Base-by-base conservation (phyloP, 108 stramenopile genomes). In the Cylindrotheca closterium region DNA sequence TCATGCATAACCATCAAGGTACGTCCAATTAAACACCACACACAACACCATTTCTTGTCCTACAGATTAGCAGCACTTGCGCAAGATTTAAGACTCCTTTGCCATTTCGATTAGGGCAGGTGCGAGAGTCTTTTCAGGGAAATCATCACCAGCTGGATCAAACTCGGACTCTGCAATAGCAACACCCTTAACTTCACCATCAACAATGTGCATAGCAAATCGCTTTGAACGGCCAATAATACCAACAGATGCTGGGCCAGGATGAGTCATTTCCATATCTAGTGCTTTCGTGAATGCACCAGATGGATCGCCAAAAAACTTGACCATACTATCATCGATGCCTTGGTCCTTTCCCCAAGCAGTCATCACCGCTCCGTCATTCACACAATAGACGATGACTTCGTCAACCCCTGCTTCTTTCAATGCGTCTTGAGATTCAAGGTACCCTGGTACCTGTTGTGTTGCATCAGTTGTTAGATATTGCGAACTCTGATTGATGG, bases 191-290 rank as follows among this genome's bases (percentile, higher is more conserved):
- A 89, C 71, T 1, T 77, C 83, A 18, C 81, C 81, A 51, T 89
- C 69, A 0, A 76, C 85, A 29, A 83, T 81, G 47, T 72, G 56
- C 74, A 84, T 80, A 21, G 88, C 88, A 52, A 69, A 80, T 29
- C 88, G 81, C 72, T 86, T 86, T 67, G 81, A 84, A 25, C 88
- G 83, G 33, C 82, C 83, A 24, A 86, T 82, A 30, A 86, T 77
- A 19, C 85, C 83, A n/a, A 78, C 71, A 25, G 31, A 45, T 12
- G 12, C 22, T 17, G 88, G 88, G 29, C 88, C 85, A 1, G 31
- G 34, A 69, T 80, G 62, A 31, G 83, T 84, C 48, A 89, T 30
- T 55, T 86, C 88, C 81, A 86, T 82, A 46, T 74, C 88, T 47
- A 75, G 56, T 2, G 78, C 82, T 55, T 68, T 80, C 55, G 88